A percentile compares a stretch with the other conserved stretches of the same genome.
These are phyloP conservation scores for Fragaria vesca DNA, from an alignment of 306 rosid genomes.

Conservation along the genomic window DNA sequence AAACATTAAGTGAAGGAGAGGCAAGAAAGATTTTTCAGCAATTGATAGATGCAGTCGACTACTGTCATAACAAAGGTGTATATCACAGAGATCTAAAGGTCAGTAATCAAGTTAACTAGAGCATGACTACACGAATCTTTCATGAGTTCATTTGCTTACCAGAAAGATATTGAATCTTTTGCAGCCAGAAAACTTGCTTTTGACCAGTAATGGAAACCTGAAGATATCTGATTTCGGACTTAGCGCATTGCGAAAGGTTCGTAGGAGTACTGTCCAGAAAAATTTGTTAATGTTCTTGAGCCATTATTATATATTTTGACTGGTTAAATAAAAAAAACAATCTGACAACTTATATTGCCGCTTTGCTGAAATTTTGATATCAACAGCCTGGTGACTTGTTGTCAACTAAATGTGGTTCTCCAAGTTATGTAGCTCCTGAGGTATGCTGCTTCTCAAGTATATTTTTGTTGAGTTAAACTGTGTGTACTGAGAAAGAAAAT, in stretches of 20 bases:
- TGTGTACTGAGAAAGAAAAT: not conserved
- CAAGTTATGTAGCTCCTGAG: constrained; percentile 90
- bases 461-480: not conserved
- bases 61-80: constrained; percentile 72
- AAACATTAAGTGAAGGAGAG: constrained; percentile 53
- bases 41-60: constrained; percentile 70
- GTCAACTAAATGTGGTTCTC: constrained; percentile 76
- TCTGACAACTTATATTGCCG: not conserved
- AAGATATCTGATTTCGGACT: constrained; percentile 83
- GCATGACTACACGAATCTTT: not conserved
- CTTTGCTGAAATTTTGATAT: constrained; percentile 27
- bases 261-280: constrained; percentile 23
- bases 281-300: not conserved
- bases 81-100: constrained; percentile 86
- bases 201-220: constrained; percentile 62
- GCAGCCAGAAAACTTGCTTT: constrained; percentile 80
- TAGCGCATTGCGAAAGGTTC: constrained; percentile 59
- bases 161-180: not conserved
- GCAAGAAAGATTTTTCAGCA: constrained; percentile 81
- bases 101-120: constrained; percentile 13
- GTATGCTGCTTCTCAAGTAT: constrained; percentile 28
- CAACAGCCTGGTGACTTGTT: constrained; percentile 53
- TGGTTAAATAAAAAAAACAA: not conserved
- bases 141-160: not conserved
- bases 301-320: not conserved